These are phyloP conservation scores for Wickerhamomyces bovis DNA, from an alignment of 805 yeast species.

Conservation along the genomic window DNA sequence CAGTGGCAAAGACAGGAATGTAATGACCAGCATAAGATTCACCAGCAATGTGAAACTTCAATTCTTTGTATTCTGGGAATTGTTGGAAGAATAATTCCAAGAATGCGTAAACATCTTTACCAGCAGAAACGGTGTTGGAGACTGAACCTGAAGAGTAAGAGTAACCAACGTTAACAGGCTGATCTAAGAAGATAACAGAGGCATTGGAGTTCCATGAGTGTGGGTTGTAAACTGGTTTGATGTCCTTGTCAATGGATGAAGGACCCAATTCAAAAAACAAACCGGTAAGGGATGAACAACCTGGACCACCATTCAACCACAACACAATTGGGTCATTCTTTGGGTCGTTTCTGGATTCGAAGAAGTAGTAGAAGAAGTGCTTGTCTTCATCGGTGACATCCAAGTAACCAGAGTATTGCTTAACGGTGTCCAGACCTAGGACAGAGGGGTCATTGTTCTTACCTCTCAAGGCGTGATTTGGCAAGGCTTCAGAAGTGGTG, in stretches of 20 bases:
- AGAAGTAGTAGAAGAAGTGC: conserved; percentile 81
- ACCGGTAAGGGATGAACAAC: conserved; percentile 86
- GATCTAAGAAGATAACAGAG: conserved; percentile 79
- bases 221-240: conserved; percentile 65
- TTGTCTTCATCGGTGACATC: conserved; percentile 80
- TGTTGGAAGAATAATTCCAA: conserved; percentile 73
- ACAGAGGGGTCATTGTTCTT: conserved; percentile 50
- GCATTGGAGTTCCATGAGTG: conserved; percentile 83
- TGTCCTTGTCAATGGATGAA: conserved; percentile 53
- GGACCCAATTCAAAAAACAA: conserved; percentile 86
- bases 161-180: conserved; percentile 84
- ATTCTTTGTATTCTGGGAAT: conserved; percentile 49
- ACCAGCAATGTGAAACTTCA: conserved; percentile 83
- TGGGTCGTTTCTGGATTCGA: conserved; percentile 88
- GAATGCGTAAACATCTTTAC: conserved; percentile 74
- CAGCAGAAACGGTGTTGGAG: conserved; percentile 73
- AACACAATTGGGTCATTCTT: conserved; percentile 74
- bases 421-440: conserved; percentile 74
- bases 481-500: conserved; percentile 33
- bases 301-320: conserved; percentile 96
- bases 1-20: conserved; percentile 83
- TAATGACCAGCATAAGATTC: conserved; percentile 94
- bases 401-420: conserved; percentile 81
- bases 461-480: conserved; percentile 55
- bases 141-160: conserved; percentile 61